Percentiles rank a stretch among this genome's conserved stretches.
These are phyloP conservation scores for Mycena venus DNA, from an alignment of 768 basidiomycete genomes.

Conservation along the genomic window DNA sequence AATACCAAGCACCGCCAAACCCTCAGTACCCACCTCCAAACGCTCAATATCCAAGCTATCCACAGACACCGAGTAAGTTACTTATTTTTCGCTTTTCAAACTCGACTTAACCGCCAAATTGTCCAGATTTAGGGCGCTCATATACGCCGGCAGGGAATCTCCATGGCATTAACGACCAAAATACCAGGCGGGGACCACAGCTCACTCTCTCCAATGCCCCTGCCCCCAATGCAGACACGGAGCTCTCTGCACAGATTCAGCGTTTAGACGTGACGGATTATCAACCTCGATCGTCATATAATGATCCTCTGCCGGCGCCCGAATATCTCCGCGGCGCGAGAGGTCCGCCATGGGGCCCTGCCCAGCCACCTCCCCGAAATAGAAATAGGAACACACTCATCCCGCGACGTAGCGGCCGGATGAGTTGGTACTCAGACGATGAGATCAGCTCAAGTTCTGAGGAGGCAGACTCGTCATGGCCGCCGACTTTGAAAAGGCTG, in stretches of 20 bases:
- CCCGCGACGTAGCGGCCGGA: not conserved
- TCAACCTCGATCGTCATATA: not conserved
- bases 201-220: not conserved
- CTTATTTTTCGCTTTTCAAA: not conserved
- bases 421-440: not conserved
- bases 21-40: not conserved
- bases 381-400: too few species aligned
- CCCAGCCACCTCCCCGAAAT: not conserved
- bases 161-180: not conserved
- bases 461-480: not conserved
- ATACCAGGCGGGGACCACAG: not conserved
- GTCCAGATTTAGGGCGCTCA: not conserved
- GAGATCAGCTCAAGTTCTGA: slow-evolving; percentile 15
- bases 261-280: too few species aligned
- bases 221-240: not conserved
- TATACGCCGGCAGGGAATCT: not conserved
- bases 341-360: not conserved
- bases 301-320: not conserved
- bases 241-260: not conserved
- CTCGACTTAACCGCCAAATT: not conserved
- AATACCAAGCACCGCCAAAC: not conserved
- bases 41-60: not conserved
- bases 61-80: not conserved
- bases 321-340: not conserved
- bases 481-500: too few species aligned